Base-by-base conservation (phyloP, 495 filamentous ascomycete species). In the Aspergillus sparsus region DNA sequence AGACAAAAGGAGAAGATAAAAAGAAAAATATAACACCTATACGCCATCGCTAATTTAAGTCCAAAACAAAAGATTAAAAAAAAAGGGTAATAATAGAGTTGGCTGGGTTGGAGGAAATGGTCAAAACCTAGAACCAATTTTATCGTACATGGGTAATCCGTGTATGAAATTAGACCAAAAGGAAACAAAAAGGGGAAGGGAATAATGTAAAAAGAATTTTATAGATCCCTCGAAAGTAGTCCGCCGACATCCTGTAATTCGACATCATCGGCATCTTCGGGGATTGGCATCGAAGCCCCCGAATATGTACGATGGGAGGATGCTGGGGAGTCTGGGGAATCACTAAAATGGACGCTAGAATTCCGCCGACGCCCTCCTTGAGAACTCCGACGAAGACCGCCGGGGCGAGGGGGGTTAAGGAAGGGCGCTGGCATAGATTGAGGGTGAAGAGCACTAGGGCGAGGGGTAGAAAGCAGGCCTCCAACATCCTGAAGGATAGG, bases 401-500 rank as follows among this genome's bases (percentile, higher is more conserved):
- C 54, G 15, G 62, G 34, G 35, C 52, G 57, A 13, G 60, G 56
- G 8, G 47, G 33, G 56, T 31, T 62, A 52, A 51, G 57, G 42
- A 71, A 64, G 32, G 77, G 74, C 21, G 75, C 61, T 53, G 34
- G 49, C 18, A 31, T 27, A 27, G 21, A 39, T 15, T 15, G 49
- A 69, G 70, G 33, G 74, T 67, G 47, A 16, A 49, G 55, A 4
- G 67, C 52, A 3, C 66, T 47, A 3, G 65, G 62, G 61, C 66
- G 7, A 66, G 62, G 31, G 70, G 76, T 21, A 39, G 72, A 56
- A 34, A 83, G 63, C 11, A 84, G 71, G 21, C 82, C 83, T 11
- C 86, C 80, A 1, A 88, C 60, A 61, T 88, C 86, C 57, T 87
- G 82, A 2, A 88, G 68, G 36, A 84, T 70, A 2, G 83, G 76